These are phyloP conservation scores for Millerozyma acaciae DNA, from an alignment of 805 yeast species.

Conservation along the genomic window DNA sequence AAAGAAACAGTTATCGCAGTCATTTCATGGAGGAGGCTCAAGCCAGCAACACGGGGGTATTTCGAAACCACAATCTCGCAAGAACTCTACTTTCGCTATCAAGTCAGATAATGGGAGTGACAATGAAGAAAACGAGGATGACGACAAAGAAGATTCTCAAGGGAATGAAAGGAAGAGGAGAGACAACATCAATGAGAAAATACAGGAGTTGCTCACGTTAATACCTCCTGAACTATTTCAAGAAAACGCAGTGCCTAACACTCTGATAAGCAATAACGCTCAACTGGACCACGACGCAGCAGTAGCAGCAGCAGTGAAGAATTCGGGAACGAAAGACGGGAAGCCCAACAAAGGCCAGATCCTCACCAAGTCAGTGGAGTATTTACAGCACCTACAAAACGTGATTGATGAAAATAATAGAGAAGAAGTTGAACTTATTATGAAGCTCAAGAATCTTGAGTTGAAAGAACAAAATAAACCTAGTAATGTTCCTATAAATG, in stretches of 20 bases:
- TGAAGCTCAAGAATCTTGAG: constrained; percentile 55
- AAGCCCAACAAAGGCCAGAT: constrained; percentile 85
- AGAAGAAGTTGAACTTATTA: constrained; percentile 68
- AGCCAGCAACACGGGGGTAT: constrained; percentile 27
- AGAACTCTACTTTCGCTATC: constrained; percentile 26
- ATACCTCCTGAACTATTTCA: constrained; percentile 36
- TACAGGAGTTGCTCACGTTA: constrained; percentile 38
- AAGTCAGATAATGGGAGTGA: constrained; percentile 20
- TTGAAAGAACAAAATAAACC: constrained; percentile 34
- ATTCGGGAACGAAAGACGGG: constrained; percentile 71
- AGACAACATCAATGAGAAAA: constrained; percentile 42
- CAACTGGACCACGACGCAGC: constrained; percentile 17
- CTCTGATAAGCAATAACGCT: constrained; percentile 3
- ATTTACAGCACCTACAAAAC: constrained; percentile 62
- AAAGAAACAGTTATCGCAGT: constrained; percentile 39
- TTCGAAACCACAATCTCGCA: constrained; percentile 35
- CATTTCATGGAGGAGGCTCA: constrained; percentile 22
- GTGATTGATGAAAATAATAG: constrained; percentile 75
- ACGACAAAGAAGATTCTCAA: constrained; percentile 28
- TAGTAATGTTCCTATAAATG: constrained; percentile 39
- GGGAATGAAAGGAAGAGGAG: constrained; percentile 41
- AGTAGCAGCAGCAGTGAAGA: constrained; percentile 27
- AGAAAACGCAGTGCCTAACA: constrained; percentile 16
- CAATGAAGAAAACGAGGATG: constrained; percentile 13
- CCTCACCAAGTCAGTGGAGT: constrained; percentile 69